A percentile compares a stretch with the other conserved stretches of the same genome.
Conservation (phyloP, 1,284 basidiomycete species). For the Apiotrichum sp. region DNA sequence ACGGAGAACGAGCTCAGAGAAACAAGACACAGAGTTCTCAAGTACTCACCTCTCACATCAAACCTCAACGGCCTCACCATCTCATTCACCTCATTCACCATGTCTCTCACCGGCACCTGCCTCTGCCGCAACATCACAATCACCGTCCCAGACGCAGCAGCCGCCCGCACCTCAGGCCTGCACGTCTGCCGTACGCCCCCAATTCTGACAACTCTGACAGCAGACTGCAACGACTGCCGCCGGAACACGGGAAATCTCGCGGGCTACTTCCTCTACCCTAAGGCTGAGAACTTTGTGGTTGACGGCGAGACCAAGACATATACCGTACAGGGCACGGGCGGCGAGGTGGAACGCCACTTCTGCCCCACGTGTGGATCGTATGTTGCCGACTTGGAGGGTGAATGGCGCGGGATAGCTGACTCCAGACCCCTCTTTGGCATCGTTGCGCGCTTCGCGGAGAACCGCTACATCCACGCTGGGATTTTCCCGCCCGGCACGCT, state of each 20-base stretch:
- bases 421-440: not conserved
- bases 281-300: not conserved
- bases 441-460: not conserved
- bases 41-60: too few species aligned
- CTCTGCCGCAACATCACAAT: not conserved
- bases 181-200: not conserved
- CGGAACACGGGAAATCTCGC: not conserved
- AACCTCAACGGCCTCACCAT: too few species aligned
- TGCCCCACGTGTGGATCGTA: not conserved
- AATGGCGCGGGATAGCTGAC: not conserved
- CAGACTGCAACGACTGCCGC: not conserved
- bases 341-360: not conserved
- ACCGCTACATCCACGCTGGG: not conserved
- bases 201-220: not conserved
- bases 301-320: not conserved
- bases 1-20: too few species aligned
- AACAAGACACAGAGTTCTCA: too few species aligned
- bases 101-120: not conserved
- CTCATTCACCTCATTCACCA: too few species aligned
- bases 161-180: not conserved
- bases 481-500: conserved; percentile 5
- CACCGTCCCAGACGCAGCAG: not conserved
- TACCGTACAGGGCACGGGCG: not conserved
- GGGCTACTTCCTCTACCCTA: not conserved
- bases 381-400: not conserved